Percentiles rank a stretch among this genome's conserved stretches.
These are phyloP conservation scores for Apiospora aurea DNA, from an alignment of 2,329 filamentous ascomycete species.

Conservation along the genomic window DNA sequence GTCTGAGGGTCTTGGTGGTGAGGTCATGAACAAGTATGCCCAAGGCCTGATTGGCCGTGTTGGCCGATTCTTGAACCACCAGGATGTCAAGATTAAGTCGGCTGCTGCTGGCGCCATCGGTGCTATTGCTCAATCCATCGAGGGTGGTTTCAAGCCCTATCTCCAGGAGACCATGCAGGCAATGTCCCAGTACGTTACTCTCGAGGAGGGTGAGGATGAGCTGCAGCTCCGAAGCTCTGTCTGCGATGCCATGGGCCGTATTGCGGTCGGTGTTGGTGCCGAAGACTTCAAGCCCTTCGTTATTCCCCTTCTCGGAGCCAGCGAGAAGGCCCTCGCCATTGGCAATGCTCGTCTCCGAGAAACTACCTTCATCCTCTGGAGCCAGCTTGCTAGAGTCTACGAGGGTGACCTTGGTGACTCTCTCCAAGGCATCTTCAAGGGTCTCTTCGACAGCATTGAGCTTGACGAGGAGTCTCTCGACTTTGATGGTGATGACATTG, in stretches of 20 bases:
- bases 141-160: slow-evolving; percentile 86
- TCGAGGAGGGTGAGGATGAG: slow-evolving; percentile 90
- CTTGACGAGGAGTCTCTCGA: slow-evolving; percentile 89
- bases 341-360: slow-evolving; percentile 92
- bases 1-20: slow-evolving; percentile 82
- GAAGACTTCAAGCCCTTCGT: slow-evolving; percentile 92
- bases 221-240: slow-evolving; percentile 89
- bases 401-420: slow-evolving; percentile 82
- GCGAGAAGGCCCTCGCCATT: slow-evolving; percentile 87
- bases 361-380: slow-evolving; percentile 97
- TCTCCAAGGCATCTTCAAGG: slow-evolving; percentile 78
- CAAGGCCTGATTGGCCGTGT: slow-evolving; percentile 84
- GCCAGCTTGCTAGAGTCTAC: slow-evolving; percentile 92
- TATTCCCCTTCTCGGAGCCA: slow-evolving; percentile 86
- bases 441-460: slow-evolving; percentile 83
- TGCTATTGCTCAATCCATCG: slow-evolving; percentile 86
- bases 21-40: slow-evolving; percentile 83
- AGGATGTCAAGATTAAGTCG: slow-evolving; percentile 88
- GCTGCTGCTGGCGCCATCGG: slow-evolving; percentile 89
- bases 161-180: slow-evolving; percentile 90
- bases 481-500: slow-evolving; percentile 67
- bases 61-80: slow-evolving; percentile 81
- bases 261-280: slow-evolving; percentile 86
- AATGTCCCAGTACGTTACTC: slow-evolving; percentile 81
- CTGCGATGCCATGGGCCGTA: slow-evolving; percentile 91